Base-by-base conservation (phyloP, 352 stramenopile species). In the Chrysophaeum taylorii region DNA sequence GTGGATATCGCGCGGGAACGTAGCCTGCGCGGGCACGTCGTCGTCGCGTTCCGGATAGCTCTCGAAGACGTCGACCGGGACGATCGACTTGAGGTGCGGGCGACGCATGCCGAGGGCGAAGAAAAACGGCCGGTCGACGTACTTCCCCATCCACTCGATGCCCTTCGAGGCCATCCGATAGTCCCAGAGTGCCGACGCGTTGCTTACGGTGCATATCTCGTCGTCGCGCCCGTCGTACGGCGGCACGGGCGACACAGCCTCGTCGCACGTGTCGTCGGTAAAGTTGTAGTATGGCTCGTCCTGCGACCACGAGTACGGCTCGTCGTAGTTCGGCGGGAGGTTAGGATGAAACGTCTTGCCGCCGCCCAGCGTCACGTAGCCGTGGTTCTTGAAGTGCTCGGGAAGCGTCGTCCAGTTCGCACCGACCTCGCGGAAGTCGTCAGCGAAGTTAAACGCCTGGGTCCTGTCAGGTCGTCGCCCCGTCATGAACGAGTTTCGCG, bases 341-440 rank as follows among this genome's bases (percentile, higher is more conserved):
- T 43, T 63, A 33, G 27, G 70, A 18, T 74, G 70, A 29, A 70
- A 64, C 29, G 70, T 66, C 54, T 74, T 74, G 43, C 70, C 70
- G 5, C 62, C 61, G 25, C 70, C 70, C 21, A 68, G 43, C 15
- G 53, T 62, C 25, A 52, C 64, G 50, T 74, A 74, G 62, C 53
- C 52, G n/a, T 74, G 27, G 27, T 29, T 36, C 29, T 39, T 27
- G 25, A 74, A 74, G 31, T 41, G 57, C 53, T 67, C 23, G 9
- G 70, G 50, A 48, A 74, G 27, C 50, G 70, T 1, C 23, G 68
- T 12, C 15, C 38, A 21, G 2, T 52, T 33, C 5, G 29, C 33
- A 31, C 41, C 45, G 41, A 63, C 42, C n/a, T 2, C 35, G 23
- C 27, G 27, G 14, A 45, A 18, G 4, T 12, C 27, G 43, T 64